Percentiles rank a stretch among this genome's conserved stretches.
Evolutionary conservation across 345 rosid genomes (phyloP).

Genomic region (Diplotaxis tenuifolia): DNA sequence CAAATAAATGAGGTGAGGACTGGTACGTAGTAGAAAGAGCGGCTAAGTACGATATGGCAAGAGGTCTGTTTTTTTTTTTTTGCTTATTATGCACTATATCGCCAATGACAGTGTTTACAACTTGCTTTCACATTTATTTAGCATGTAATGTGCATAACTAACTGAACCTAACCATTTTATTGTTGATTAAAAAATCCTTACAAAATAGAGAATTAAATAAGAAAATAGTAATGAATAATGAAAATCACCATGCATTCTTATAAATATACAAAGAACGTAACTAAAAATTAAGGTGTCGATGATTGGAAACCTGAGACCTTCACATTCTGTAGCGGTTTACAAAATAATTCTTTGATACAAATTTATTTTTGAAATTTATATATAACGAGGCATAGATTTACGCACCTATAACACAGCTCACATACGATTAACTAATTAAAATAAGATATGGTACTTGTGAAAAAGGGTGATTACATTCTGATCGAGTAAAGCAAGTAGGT

Average conservation of each 20-base stretch:
- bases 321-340: neutral
- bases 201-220: neutral
- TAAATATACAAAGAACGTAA: neutral
- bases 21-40: neutral
- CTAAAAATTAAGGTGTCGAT: neutral
- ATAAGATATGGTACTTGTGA: neutral
- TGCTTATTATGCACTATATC: too few relatives aligned
- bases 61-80: neutral
- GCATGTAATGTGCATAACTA: too few relatives aligned
- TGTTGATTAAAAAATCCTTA: neutral
- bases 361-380: neutral
- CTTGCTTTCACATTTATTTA: too few relatives aligned
- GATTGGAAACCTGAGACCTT: neutral
- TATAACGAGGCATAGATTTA: neutral
- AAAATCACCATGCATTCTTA: neutral
- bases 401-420: neutral
- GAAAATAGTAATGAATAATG: neutral
- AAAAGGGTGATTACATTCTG: neutral
- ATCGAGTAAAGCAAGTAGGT: conserved; percentile 26
- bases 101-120: too few relatives aligned
- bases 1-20: neutral
- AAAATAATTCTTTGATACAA: neutral
- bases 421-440: neutral
- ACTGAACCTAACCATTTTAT: too few relatives aligned
- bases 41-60: neutral